phyloP scores from a whole-genome alignment of 352 stramenopile genomes.

The Phytophthora crassamura region DNA sequence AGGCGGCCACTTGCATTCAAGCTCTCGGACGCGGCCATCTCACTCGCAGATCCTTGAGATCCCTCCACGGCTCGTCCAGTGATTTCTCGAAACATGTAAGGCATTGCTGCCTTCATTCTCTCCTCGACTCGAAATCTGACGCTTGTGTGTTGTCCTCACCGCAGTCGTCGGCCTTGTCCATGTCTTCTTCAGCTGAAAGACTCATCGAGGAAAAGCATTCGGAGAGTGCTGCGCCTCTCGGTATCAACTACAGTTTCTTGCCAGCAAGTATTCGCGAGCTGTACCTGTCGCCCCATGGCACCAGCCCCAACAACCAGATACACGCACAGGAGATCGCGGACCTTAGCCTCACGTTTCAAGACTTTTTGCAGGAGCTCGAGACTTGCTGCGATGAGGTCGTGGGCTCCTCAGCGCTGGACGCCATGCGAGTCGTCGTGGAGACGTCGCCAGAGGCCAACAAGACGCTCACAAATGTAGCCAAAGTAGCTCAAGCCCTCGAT shows the following conservation, averaged over 20 bases:
- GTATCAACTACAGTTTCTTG: conserved; percentile 55
- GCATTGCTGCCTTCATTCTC: neutral
- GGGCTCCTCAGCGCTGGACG: conserved; percentile 43
- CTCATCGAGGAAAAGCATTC: conserved; percentile 23
- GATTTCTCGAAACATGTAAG: conserved; percentile 34
- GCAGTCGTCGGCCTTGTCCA: conserved; percentile 48
- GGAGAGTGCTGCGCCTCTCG: conserved; percentile 8
- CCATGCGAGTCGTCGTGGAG: conserved; percentile 43
- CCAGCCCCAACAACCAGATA: conserved; percentile 13
- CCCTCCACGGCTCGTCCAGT: conserved; percentile 35
- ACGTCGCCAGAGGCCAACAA: conserved; percentile 29
- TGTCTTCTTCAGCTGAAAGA: conserved; percentile 26
- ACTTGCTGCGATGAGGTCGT: conserved; percentile 39
- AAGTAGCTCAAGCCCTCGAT: conserved; percentile 46
- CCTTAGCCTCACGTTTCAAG: conserved; percentile 45
- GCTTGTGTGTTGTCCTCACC: neutral
- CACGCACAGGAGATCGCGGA: conserved; percentile 32
- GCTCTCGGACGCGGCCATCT: conserved; percentile 65
- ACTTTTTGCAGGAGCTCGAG: conserved; percentile 56
- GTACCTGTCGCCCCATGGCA: conserved; percentile 32
- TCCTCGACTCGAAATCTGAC: neutral
- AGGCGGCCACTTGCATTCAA: conserved; percentile 79
- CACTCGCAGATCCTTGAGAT: conserved; percentile 54
- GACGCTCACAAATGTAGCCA: conserved; percentile 46
- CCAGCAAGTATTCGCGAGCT: conserved; percentile 43